Evolutionary conservation across 2,329 filamentous ascomycete species (phyloP).

Genomic region (Arachnopeziza araneosa): DNA sequence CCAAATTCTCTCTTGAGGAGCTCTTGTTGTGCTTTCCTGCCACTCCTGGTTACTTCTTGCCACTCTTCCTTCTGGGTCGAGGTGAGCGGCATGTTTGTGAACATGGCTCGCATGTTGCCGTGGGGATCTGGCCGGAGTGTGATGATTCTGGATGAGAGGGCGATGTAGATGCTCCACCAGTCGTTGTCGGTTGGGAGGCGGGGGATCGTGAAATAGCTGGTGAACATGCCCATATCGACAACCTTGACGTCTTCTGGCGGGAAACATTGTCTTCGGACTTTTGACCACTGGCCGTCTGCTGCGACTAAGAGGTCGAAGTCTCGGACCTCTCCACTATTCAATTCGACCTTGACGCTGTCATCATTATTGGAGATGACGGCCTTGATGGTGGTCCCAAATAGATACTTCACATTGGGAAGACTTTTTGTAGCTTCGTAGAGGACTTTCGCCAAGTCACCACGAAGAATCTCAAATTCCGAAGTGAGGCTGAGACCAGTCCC

Average conservation of each 20-base stretch:
- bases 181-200: constrained; percentile 4
- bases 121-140: constrained; percentile 3
- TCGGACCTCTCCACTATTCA: constrained; percentile 37
- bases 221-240: constrained; percentile 23
- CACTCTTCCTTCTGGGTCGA: neutral
- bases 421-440: constrained; percentile 34
- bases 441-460: constrained; percentile 37
- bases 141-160: constrained; percentile 1
- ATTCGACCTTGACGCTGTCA: constrained; percentile 32
- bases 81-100: neutral
- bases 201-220: constrained; percentile 29
- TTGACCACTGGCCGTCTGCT: constrained; percentile 48
- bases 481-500: constrained; percentile 36
- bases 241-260: constrained; percentile 28
- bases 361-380: constrained; percentile 9
- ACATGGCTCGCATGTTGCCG: constrained; percentile 2
- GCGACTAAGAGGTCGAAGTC: constrained; percentile 47
- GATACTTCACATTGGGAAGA: constrained; percentile 22
- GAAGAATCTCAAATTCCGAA: constrained; percentile 41
- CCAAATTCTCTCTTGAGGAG: constrained; percentile 35
- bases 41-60: constrained; percentile 21
- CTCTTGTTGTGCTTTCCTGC: constrained; percentile 35
- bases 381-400: constrained; percentile 28
- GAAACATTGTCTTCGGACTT: constrained; percentile 34
- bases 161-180: constrained; percentile 9